Base-by-base conservation (phyloP, 1,139 yeast genomes). In the Diutina siamensis region DNA sequence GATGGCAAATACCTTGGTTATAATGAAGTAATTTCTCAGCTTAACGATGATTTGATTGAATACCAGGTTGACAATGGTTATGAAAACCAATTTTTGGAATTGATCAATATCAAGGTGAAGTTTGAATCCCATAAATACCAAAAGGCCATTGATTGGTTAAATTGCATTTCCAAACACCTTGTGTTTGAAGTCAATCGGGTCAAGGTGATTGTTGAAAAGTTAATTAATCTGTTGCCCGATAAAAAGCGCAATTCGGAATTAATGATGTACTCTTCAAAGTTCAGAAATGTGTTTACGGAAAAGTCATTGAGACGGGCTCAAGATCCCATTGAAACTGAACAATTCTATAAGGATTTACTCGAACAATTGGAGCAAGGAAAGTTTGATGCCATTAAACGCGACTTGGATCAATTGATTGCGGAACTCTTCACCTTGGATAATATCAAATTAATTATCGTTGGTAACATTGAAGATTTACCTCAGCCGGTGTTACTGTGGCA, bases 71-170 rank as follows among this genome's bases (percentile, higher is more conserved):
- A 75, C 44, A 73, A 72, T 48, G 83, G 87, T 1, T 71, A 77
- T 51, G 75, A 77, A 34, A 74, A 75, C 45, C 77, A 74, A 48
- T 80, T 81, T 54, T 73, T 77, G 18, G 96, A 89, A 55, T 60
- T 82, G 44, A 61, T 85, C 44, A 69, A 74, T 46, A 67, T 88
- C 25, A 75, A 69, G 49, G 68, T 88, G 44, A 78, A 80, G 53
- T 80, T 83, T 44, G 80, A 77, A 53, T 67, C 71, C 8, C 68
- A 66, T 9, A 80, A 87, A 48, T 94, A 89, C 56, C 51, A 57
- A 0, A 71, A 71, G 41, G 92, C 92, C 1, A 77, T 89, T 44
- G 73, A 76, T 27, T 92, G 97, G 98, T 66, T 85, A 35, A 63
- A 68, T 35, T 78, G 79, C 47, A 71, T 85, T 18, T 64, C 88